Percentiles rank a stretch among this genome's conserved stretches.
These are phyloP conservation scores for Jamesozyma rosinii DNA, from an alignment of 805 yeast genomes.

Conservation along the genomic window DNA sequence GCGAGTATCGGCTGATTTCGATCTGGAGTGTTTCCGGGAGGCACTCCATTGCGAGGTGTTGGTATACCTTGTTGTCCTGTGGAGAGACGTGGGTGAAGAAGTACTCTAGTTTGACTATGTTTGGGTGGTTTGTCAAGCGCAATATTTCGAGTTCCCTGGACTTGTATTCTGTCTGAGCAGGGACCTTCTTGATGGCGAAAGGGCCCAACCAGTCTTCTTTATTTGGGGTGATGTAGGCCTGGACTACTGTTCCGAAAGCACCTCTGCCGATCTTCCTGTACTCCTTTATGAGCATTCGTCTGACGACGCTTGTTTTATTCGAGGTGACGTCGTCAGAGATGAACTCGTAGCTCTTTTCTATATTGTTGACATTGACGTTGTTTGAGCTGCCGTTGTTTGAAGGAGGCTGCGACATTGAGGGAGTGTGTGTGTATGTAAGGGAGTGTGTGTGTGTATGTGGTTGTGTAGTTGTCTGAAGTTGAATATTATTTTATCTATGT, in stretches of 20 bases:
- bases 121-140: slow-evolving; percentile 70
- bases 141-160: slow-evolving; percentile 71
- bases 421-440: no score
- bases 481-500: no score
- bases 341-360: slow-evolving; percentile 32
- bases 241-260: slow-evolving; percentile 78
- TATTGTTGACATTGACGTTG: background rate
- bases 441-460: no score
- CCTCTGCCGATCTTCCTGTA: slow-evolving; percentile 75
- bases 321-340: slow-evolving; percentile 54
- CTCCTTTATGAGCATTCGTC: slow-evolving; percentile 62
- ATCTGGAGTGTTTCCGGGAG: slow-evolving; percentile 70
- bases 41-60: slow-evolving; percentile 80
- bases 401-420: no score
- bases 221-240: slow-evolving; percentile 46
- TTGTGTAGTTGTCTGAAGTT: no score
- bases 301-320: slow-evolving; percentile 42
- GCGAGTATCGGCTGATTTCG: slow-evolving; percentile 63
- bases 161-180: slow-evolving; percentile 81
- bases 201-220: slow-evolving; percentile 60
- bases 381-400: background rate
- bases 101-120: slow-evolving; percentile 58
- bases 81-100: slow-evolving; percentile 62
- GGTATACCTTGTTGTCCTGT: slow-evolving; percentile 58
- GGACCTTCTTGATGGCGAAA: slow-evolving; percentile 74